Conservation (phyloP, 176 grass and related monocot genomes). For the Chloris gayana region DNA sequence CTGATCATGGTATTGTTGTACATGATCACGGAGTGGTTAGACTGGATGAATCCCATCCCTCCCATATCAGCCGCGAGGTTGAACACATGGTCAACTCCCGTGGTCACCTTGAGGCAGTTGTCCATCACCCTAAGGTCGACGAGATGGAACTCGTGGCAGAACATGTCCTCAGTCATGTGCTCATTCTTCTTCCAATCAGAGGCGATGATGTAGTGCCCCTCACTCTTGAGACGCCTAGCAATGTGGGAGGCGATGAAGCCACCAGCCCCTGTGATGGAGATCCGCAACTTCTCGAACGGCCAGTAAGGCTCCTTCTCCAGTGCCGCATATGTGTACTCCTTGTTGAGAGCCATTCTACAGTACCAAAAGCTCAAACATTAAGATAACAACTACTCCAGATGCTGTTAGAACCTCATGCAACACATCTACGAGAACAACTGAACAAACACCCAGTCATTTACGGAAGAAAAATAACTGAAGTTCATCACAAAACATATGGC, state of each 20-base stretch:
- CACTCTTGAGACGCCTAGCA: slow-evolving; percentile 70
- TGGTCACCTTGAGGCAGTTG: slow-evolving; percentile 84
- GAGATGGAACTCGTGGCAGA: slow-evolving; percentile 90
- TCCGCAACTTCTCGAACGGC: slow-evolving; percentile 69
- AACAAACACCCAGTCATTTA: not conserved
- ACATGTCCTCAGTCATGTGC: slow-evolving; percentile 91
- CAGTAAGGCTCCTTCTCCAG: slow-evolving; percentile 78
- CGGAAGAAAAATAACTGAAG: not conserved
- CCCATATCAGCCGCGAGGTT: slow-evolving; percentile 94
- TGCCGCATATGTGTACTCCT: slow-evolving; percentile 78
- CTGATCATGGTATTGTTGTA: slow-evolving; percentile 98
- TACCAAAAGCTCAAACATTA: not conserved
- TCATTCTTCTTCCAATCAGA: slow-evolving; percentile 98
- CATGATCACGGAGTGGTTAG: slow-evolving; percentile 84
- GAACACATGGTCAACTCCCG: slow-evolving; percentile 70
- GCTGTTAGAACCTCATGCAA: not conserved
- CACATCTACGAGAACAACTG: not conserved
- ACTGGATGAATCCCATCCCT: slow-evolving; percentile 91
- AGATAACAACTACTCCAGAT: not conserved
- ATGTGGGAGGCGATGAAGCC: slow-evolving; percentile 90
- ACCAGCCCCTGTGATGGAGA: slow-evolving; percentile 79
- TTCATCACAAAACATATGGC: not conserved
- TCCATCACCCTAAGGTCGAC: slow-evolving; percentile 90
- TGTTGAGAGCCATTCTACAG: slow-evolving; percentile 65
- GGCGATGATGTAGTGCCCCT: slow-evolving; percentile 84